Evolutionary conservation across 768 basidiomycete species (phyloP).

Genomic region (Lactifluus volemus): DNA sequence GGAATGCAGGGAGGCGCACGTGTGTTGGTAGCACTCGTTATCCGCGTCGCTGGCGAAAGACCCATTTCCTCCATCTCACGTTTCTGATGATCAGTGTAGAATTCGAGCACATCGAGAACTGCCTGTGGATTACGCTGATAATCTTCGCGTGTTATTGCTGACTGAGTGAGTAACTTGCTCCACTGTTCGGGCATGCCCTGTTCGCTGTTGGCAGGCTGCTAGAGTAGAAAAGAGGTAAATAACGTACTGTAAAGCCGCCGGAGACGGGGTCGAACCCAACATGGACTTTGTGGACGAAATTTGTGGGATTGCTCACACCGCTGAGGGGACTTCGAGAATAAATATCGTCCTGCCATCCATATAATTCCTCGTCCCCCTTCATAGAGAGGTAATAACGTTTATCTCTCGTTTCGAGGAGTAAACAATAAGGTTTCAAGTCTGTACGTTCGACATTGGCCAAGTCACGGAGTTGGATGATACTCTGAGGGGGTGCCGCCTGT

Average conservation of each 20-base stretch:
- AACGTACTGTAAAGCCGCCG: slow-evolving; percentile 85
- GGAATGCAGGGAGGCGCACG: slow-evolving; percentile 12
- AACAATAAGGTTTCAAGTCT: slow-evolving; percentile 91
- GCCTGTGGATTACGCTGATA: slow-evolving; percentile 96
- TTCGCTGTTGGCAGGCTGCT: neutral
- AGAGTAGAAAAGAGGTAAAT: neutral
- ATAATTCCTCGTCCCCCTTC: slow-evolving; percentile 95
- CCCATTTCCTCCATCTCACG: slow-evolving; percentile 73
- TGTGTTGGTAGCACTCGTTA: slow-evolving; percentile 20
- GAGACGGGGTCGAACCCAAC: slow-evolving; percentile 93
- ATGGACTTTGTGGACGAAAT: slow-evolving; percentile 98
- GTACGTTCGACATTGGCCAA: slow-evolving; percentile 85
- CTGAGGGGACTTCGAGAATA: slow-evolving; percentile 87
- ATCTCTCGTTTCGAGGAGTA: slow-evolving; percentile 78
- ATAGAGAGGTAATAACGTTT: slow-evolving; percentile 74
- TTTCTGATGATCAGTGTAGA: slow-evolving; percentile 96
- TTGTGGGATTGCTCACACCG: slow-evolving; percentile 91
- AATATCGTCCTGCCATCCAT: slow-evolving; percentile 96
- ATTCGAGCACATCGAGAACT: slow-evolving; percentile 94
- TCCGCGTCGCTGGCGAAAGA: slow-evolving; percentile 24
- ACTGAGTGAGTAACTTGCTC: slow-evolving; percentile 93
- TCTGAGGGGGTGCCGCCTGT: slow-evolving; percentile 50
- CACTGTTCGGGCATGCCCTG: slow-evolving; percentile 97
- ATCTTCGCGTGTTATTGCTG: slow-evolving; percentile 96
- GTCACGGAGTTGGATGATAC: slow-evolving; percentile 58